phyloP scores from a whole-genome alignment of 345 rosid species.

The Euclidium syriacum region DNA sequence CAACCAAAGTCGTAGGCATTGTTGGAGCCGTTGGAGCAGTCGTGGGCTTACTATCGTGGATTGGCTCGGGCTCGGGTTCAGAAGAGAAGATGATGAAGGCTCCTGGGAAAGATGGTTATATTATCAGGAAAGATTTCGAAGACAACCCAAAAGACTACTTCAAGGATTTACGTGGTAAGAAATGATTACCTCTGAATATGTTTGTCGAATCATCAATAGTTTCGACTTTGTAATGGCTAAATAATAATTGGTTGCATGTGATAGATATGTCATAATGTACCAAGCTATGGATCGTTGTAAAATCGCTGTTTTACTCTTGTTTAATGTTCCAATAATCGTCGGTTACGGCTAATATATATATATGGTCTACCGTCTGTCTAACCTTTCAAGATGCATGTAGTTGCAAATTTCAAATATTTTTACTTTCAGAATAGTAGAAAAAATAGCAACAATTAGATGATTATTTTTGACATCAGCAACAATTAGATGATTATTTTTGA shows the following conservation, averaged over 20 bases:
- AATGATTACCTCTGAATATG: not conserved
- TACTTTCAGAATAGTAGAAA: too few species aligned
- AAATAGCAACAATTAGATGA: too few species aligned
- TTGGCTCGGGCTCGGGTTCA: not conserved
- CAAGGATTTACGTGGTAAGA: not conserved
- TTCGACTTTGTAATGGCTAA: not conserved
- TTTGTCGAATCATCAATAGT: not conserved
- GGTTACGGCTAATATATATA: too few species aligned
- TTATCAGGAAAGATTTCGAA: not conserved
- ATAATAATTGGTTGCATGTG: not conserved
- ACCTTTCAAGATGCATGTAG: too few species aligned
- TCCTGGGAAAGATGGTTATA: constrained; percentile 5
- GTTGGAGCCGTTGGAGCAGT: constrained; percentile 16
- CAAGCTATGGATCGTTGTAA: not conserved
- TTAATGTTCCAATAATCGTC: not conserved
- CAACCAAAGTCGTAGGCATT: not conserved
- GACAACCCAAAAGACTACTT: constrained; percentile 7
- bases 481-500: too few species aligned
- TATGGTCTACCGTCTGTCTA: too few species aligned
- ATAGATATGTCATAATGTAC: not conserved
- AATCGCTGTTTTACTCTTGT: not conserved
- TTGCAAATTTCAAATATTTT: too few species aligned
- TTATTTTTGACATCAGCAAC: too few species aligned
- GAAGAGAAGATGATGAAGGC: constrained; percentile 22
- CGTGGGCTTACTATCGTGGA: not conserved